Conservation (phyloP, 2,329 filamentous ascomycete species). For the Aspergillus neotritici region DNA sequence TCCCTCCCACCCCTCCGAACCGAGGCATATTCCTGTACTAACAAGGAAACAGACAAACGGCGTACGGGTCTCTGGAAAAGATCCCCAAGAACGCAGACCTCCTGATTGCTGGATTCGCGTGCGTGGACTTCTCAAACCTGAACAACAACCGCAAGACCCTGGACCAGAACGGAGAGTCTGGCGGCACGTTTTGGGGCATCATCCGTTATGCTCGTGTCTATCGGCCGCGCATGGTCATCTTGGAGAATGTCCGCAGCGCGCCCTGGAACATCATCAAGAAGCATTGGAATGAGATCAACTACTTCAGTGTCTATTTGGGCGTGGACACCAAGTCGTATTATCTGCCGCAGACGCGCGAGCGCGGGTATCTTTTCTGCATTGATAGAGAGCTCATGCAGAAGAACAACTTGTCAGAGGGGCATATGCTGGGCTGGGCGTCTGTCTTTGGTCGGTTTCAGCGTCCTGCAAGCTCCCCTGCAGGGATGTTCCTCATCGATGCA, state of each 20-base stretch:
- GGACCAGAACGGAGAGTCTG: constrained; percentile 57
- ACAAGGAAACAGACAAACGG: constrained; percentile 51
- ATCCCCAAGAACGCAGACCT: constrained; percentile 59
- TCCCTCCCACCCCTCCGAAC: too few species aligned
- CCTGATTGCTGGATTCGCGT: constrained; percentile 67
- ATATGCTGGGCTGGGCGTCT: constrained; percentile 34
- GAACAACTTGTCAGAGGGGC: constrained; percentile 15
- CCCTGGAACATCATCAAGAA: constrained; percentile 53
- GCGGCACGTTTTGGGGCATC: constrained; percentile 60
- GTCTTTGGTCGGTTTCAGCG: constrained; percentile 48
- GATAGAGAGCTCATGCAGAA: constrained; percentile 28
- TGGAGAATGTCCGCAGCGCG: constrained; percentile 64
- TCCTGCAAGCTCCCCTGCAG: constrained; percentile 56
- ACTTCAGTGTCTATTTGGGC: constrained; percentile 45
- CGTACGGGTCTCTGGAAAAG: constrained; percentile 54
- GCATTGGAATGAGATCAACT: constrained; percentile 49
- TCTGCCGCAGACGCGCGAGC: constrained; percentile 62
- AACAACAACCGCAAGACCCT: constrained; percentile 54
- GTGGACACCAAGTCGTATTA: constrained; percentile 68
- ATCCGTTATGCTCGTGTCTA: constrained; percentile 51
- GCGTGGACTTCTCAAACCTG: constrained; percentile 65
- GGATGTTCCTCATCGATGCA: constrained; percentile 54
- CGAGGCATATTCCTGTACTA: constrained; percentile 2
- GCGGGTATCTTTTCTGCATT: constrained; percentile 58
- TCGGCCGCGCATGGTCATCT: constrained; percentile 58